phyloP scores from a whole-genome alignment of 371 early-diverging fungal species.

The Apophysomyces variabilis region DNA sequence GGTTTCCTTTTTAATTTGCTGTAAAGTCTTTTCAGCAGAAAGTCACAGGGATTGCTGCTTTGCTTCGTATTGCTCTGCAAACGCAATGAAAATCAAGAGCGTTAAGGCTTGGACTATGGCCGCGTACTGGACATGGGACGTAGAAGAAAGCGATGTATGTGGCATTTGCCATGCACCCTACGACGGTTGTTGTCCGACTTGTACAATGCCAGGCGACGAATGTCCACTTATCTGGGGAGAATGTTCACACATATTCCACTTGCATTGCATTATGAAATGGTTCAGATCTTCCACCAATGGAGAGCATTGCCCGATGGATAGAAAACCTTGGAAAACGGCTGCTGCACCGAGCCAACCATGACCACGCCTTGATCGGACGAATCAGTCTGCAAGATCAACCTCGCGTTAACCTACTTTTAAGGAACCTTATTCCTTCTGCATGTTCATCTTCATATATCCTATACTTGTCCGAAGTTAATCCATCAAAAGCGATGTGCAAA shows the following conservation, averaged over 20 bases:
- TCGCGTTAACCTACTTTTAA: too few species aligned
- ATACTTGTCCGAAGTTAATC: too few species aligned
- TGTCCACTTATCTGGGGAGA: conserved; percentile 88
- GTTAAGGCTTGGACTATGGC: conserved; percentile 44
- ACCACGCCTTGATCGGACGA: neutral
- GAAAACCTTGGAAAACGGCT: conserved; percentile 72
- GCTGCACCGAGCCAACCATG: conserved; percentile 14
- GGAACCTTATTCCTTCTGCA: too few species aligned
- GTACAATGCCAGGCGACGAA: conserved; percentile 87
- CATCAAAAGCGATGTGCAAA: too few species aligned
- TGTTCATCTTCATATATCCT: too few species aligned
- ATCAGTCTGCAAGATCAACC: too few species aligned
- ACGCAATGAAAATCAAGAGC: conserved; percentile 40
- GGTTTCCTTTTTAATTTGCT: too few species aligned
- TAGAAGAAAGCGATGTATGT: conserved; percentile 62
- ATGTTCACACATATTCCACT: conserved; percentile 88
- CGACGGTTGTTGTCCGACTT: conserved; percentile 83
- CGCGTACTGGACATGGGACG: conserved; percentile 51
- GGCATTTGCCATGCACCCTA: conserved; percentile 84
- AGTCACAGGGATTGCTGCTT: too few species aligned
- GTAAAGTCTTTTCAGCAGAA: too few species aligned
- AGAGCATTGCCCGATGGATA: conserved; percentile 86
- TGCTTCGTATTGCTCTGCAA: neutral
- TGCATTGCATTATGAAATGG: conserved; percentile 91
- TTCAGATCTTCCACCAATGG: conserved; percentile 66